Evolutionary conservation across 331 rosid species (phyloP).

Genomic region (Telfairia occidentalis): DNA sequence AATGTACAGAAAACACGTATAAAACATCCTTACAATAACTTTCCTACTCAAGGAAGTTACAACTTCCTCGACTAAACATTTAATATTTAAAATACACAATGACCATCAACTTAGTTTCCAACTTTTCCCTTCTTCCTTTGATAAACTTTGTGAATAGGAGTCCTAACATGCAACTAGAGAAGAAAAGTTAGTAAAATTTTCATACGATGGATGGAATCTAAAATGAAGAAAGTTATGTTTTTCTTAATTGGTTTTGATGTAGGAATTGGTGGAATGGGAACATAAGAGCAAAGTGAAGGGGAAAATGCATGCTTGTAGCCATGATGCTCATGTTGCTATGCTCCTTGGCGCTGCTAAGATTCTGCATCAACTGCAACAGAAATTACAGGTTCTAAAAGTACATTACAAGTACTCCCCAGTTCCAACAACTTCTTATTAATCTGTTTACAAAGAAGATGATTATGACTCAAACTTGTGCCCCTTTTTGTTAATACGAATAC

Average conservation of each 20-base stretch:
- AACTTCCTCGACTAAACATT: too few relatives aligned
- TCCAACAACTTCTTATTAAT: background rate
- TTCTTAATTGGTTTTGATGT: background rate
- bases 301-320: conserved; percentile 83
- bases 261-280: conserved; percentile 80
- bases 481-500: background rate
- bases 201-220: background rate
- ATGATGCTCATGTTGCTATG: conserved; percentile 68
- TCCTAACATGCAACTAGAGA: background rate
- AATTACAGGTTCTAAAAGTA: conserved; percentile 22
- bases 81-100: too few relatives aligned
- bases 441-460: background rate
- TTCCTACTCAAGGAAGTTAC: too few relatives aligned
- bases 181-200: background rate
- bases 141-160: too few relatives aligned
- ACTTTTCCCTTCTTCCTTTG: too few relatives aligned
- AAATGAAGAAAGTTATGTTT: background rate
- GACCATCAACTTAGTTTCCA: too few relatives aligned
- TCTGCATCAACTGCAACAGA: conserved; percentile 29
- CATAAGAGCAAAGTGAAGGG: conserved; percentile 69
- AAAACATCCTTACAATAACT: too few relatives aligned
- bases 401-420: background rate
- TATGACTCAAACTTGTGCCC: background rate
- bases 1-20: too few relatives aligned
- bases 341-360: conserved; percentile 80